These are phyloP conservation scores for Amborella trichopoda DNA, from an alignment of 164 flowering plant species.

Conservation along the genomic window DNA sequence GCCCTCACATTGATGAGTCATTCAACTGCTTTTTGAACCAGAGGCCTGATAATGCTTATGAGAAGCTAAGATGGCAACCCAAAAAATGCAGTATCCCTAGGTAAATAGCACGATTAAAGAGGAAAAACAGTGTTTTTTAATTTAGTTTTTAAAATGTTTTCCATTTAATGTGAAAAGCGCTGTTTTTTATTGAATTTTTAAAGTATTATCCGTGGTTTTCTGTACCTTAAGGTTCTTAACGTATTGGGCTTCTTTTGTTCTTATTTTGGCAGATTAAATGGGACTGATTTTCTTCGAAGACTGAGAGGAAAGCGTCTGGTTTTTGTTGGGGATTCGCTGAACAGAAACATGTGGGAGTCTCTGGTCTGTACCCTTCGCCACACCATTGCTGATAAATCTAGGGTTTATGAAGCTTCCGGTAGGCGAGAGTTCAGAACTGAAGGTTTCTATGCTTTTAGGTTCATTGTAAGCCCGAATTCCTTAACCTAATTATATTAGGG, in stretches of 20 bases:
- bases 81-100: conserved; percentile 71
- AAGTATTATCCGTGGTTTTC: too few species aligned
- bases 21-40: conserved; percentile 74
- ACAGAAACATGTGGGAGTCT: conserved; percentile 99
- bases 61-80: conserved; percentile 80
- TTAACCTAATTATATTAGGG: neutral
- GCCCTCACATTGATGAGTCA: conserved; percentile 68
- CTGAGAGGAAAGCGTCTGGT: conserved; percentile 77
- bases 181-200: too few species aligned
- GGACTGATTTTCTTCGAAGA: conserved; percentile 48
- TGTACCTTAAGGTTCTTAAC: too few species aligned
- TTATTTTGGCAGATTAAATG: conserved; percentile 44
- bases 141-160: too few species aligned
- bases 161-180: too few species aligned
- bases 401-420: conserved; percentile 78
- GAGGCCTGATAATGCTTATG: conserved; percentile 57
- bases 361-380: conserved; percentile 65
- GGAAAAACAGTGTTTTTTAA: too few species aligned
- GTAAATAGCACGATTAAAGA: too few species aligned
- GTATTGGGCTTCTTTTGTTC: too few species aligned
- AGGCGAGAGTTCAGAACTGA: conserved; percentile 59
- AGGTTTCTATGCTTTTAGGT: conserved; percentile 62
- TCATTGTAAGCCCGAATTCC: conserved; percentile 34
- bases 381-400: conserved; percentile 50
- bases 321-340: conserved; percentile 92